These are phyloP conservation scores for Sarocladium strictum DNA, from an alignment of 2,329 filamentous ascomycete species.

Conservation along the genomic window DNA sequence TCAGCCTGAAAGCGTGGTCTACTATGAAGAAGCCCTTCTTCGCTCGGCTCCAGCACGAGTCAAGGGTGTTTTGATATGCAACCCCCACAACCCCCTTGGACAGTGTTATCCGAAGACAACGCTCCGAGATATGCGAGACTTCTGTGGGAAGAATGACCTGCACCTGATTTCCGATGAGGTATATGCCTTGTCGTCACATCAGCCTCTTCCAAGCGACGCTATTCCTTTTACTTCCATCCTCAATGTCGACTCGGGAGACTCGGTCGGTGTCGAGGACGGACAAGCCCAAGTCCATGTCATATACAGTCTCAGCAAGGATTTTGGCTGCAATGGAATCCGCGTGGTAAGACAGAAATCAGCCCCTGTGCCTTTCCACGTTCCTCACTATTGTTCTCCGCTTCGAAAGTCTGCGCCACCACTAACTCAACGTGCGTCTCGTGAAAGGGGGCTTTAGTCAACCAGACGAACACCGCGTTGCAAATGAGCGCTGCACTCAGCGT, in stretches of 20 bases:
- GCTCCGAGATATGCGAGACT: conserved; percentile 5
- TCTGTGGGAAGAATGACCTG: not conserved
- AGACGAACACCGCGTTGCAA: not conserved
- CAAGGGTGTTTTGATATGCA: conserved; percentile 9
- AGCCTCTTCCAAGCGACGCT: not conserved
- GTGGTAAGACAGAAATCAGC: conserved; percentile 8
- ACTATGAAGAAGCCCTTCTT: conserved; percentile 1
- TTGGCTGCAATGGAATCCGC: conserved; percentile 10
- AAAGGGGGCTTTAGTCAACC: not conserved
- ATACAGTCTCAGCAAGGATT: conserved; percentile 11
- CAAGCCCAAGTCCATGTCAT: conserved; percentile 3
- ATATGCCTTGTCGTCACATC: conserved; percentile 9
- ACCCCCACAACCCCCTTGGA: conserved; percentile 11
- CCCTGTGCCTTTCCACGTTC: no score
- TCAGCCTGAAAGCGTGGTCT: not conserved
- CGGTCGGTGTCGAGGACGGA: not conserved
- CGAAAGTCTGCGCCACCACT: no score
- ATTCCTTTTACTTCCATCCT: conserved; percentile 6
- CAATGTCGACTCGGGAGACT: not conserved
- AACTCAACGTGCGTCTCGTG: no score
- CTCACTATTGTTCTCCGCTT: no score
- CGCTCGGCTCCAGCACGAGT: not conserved
- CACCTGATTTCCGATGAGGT: conserved; percentile 10
- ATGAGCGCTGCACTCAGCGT: not conserved
- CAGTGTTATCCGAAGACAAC: not conserved